Percentiles rank a stretch among this genome's conserved stretches.
Evolutionary conservation across 148 eudicot species (phyloP).

Genomic region (Dysphania ambrosioides): DNA sequence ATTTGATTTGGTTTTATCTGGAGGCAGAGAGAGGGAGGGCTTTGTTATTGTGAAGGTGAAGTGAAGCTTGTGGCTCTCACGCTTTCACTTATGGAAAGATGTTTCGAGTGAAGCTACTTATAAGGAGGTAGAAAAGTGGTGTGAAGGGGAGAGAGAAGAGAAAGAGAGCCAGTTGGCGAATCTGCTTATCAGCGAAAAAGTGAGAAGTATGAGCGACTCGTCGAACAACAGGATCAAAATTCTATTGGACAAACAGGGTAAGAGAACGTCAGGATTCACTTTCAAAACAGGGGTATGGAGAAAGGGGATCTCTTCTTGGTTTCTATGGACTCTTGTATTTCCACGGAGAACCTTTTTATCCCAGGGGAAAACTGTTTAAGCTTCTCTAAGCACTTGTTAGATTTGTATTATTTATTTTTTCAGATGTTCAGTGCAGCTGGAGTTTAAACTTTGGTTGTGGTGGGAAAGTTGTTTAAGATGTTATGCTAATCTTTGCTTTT

Average conservation of each 20-base stretch:
- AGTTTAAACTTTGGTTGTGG: not conserved
- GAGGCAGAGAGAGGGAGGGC: too few relatives aligned
- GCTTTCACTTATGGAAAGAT: too few relatives aligned
- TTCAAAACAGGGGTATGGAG: conserved; percentile 11
- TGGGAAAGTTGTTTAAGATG: conserved; percentile 4
- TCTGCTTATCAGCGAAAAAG: too few relatives aligned
- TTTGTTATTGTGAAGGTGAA: too few relatives aligned
- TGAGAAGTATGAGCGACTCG: conserved; percentile 23
- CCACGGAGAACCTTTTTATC: not conserved
- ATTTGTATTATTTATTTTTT: not conserved
- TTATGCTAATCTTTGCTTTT: too few relatives aligned
- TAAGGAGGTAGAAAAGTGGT: too few relatives aligned
- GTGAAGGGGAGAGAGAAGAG: too few relatives aligned
- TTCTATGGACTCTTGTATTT: conserved; percentile 13
- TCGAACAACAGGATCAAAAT: conserved; percentile 31
- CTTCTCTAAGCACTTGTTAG: not conserved
- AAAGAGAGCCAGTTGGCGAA: too few relatives aligned
- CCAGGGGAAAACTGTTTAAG: conserved; percentile 17
- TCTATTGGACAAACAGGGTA: too few relatives aligned
- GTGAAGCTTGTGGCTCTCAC: not conserved
- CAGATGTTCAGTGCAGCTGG: not conserved
- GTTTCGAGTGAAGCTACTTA: too few relatives aligned
- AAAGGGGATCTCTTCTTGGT: conserved; percentile 25
- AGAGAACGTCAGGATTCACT: conserved; percentile 31
- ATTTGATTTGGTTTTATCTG: too few relatives aligned